phyloP scores from a whole-genome alignment of 2,329 filamentous ascomycete species.

The Hypocrella siamensis region DNA sequence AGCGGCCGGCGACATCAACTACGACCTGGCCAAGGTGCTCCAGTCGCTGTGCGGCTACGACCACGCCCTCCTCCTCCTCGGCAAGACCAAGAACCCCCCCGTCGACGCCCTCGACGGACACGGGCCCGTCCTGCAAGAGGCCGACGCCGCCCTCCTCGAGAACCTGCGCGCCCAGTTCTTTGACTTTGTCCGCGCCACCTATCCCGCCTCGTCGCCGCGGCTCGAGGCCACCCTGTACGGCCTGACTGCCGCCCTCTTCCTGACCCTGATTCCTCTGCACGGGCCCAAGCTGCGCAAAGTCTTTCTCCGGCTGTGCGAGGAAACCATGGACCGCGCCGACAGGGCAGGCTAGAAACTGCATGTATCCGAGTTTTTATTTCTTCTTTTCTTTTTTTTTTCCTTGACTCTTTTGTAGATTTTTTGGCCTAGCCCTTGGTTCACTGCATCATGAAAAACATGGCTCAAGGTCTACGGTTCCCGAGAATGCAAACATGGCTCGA shows the following conservation, averaged over 20 bases:
- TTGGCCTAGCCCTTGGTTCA: too few relatives aligned
- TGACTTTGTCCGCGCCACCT: slow-evolving; percentile 11
- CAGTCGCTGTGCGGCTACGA: slow-evolving; percentile 15
- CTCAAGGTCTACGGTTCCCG: too few relatives aligned
- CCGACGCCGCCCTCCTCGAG: slow-evolving; percentile 10
- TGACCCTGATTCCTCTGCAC: slow-evolving; percentile 15
- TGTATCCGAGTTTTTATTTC: too few relatives aligned
- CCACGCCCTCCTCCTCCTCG: slow-evolving; percentile 13
- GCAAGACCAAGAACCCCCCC: slow-evolving; percentile 7
- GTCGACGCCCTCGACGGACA: slow-evolving; percentile 1
- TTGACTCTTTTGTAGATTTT: too few relatives aligned
- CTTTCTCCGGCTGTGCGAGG: slow-evolving; percentile 11
- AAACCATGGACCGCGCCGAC: slow-evolving; percentile 12
- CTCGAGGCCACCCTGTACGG: slow-evolving; percentile 10
- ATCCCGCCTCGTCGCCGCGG: slow-evolving; percentile 10
- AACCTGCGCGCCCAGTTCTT: slow-evolving; percentile 10
- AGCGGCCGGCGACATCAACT: slow-evolving; percentile 13
- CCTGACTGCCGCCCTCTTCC: slow-evolving; percentile 14
- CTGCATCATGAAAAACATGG: too few relatives aligned
- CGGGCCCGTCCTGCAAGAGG: slow-evolving; percentile 10
- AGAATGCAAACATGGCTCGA: too few relatives aligned
- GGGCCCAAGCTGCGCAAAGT: slow-evolving; percentile 10
- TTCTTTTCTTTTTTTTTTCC: too few relatives aligned
- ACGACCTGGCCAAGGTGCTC: slow-evolving; percentile 15
- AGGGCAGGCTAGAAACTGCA: too few relatives aligned